Evolutionary conservation across 2,329 filamentous ascomycete genomes (phyloP), one percentile per base, ranked within the genome.

Genomic region (Aaosphaeria pasadenensis): DNA sequence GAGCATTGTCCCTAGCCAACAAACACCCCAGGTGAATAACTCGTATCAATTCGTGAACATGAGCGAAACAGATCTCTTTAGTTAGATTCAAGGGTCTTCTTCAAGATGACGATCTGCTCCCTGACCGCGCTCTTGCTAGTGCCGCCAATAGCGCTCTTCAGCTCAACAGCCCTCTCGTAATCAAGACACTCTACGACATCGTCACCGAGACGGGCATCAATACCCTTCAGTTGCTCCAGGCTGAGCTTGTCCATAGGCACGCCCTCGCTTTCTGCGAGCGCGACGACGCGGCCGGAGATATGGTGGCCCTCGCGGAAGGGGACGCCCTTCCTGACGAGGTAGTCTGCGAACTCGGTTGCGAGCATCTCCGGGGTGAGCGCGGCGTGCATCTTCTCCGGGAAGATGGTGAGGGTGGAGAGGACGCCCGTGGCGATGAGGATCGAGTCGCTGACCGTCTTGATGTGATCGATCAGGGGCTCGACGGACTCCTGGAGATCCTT

Each of bases 401-500:
- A 78, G 52, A 87, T 79, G 5, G 75, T 81, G 7, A 95, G 75
- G 0, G 89, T 95, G 1, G 83, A 82, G 4, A 95, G 77, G 5
- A 95, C 86, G 46, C 91, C 88, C 28, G 87, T 88, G 30, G 88
- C 88, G 59, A 95, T 95, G 69, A 87, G 84, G 46, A 95, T 80
- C 63, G 87, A 90, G 75, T 95, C 87, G 48, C 80, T 81, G 52
- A 94, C 79, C 5, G 89, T 92, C 79, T 91, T 88, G 71, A 91
- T 82, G 67, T 86, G 83, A 70, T 95, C 89, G 43, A 95, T 81
- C 73, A 95, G 83, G n/a, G 87, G 86, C 77, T 95, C 87, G 52
- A 89, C 85, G 49, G 83, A 86, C 73, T 95, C 90, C 72, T 96
- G 89, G n/a, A 95, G 73, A 69, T 95, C 89, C 73, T 95, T 95